Base-by-base conservation (phyloP, 805 yeast species). In the Komagataella mondaviorum region DNA sequence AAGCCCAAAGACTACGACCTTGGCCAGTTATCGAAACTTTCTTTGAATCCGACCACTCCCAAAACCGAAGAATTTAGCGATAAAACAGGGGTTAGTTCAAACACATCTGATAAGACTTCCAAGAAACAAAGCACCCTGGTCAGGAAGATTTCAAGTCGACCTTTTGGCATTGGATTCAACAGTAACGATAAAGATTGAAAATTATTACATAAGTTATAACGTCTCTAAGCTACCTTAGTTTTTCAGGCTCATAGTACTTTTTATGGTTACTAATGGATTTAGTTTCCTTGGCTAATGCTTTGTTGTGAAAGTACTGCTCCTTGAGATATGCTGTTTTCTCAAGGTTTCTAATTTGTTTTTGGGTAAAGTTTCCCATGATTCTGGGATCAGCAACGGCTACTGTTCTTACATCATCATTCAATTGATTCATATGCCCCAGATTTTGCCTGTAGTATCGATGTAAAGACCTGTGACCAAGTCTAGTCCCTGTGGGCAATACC, bases 381-480 rank as follows among this genome's bases (percentile, higher is more conserved):
- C 88, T 72, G 52, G 84, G 73, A 58, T 90, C 95, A 5, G 83
- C 88, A 4, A 87, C 80, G 22, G 87, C 77, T 44, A 89, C 82
- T 0, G 96, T 83, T 46, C 81, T 79, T 59, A 77, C 81, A 24
- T 89, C 83, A 45, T 86, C 91, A n/a, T 73, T 65, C 36, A 77
- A 70, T 39, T 69, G 71, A 43, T 68, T 66, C 49, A 79, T 83
- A 1, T 73, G 67, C 23, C 72, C 69, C 49, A 75, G 56, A 55
- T 78, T 78, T 65, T 86, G 96, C 61, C 85, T 81, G 66, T 81
- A 81, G 62, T 79, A 81, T 55, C 91, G 72, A 49, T 78, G 76
- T 59, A 86, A 70, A 1, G 89, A 73, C 55, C 98, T 73, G 64
- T 91, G 96, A 0, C 96, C 96, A 1, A 86, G 78, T 48, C 80